Conservation (phyloP, 345 rosid species). For the Arabis alpina region DNA sequence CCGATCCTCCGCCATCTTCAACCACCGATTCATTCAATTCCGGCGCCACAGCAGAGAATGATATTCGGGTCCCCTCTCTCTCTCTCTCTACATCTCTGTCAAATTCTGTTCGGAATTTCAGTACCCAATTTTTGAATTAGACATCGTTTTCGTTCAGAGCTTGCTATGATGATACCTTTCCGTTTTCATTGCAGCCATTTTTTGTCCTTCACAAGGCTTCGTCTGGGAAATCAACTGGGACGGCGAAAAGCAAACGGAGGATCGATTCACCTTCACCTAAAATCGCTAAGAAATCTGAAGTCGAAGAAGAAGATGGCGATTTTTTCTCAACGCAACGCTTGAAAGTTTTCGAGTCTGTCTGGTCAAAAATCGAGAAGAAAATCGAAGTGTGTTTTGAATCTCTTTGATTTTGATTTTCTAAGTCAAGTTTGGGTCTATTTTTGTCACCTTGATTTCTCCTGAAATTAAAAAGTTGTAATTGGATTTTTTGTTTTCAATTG, state of each 20-base stretch:
- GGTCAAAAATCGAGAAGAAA: constrained; percentile 67
- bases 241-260: constrained; percentile 53
- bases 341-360: constrained; percentile 66
- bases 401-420: background rate
- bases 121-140: background rate
- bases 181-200: constrained; percentile 59
- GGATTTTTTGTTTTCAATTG: constrained; percentile 25
- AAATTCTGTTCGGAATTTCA: constrained; percentile 2
- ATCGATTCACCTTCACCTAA: constrained; percentile 54
- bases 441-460: background rate
- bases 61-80: constrained; percentile 51
- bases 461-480: background rate
- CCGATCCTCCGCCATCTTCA: constrained; percentile 45
- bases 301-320: constrained; percentile 36
- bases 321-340: constrained; percentile 42
- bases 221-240: constrained; percentile 45
- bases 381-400: constrained; percentile 52
- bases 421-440: background rate
- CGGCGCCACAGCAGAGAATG: constrained; percentile 46
- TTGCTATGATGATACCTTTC: background rate
- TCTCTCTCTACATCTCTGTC: constrained; percentile 10
- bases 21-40: constrained; percentile 34
- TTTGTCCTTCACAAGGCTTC: constrained; percentile 63
- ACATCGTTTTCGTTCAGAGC: background rate
- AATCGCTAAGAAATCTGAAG: constrained; percentile 39